These are phyloP conservation scores for Panicum virgatum DNA, from an alignment of 202 grass and related monocot species.

Conservation along the genomic window DNA sequence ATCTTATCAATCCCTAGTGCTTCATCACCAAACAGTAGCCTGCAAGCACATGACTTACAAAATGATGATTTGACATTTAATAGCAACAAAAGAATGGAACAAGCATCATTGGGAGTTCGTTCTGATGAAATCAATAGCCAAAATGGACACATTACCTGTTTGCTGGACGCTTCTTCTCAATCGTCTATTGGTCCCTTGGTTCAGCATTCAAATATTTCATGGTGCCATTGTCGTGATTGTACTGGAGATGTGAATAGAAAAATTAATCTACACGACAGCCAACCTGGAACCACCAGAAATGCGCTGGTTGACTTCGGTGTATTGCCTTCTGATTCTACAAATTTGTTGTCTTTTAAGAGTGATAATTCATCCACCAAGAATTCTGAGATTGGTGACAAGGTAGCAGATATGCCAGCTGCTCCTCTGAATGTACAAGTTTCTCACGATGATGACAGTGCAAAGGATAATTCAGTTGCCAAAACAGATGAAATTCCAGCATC, in stretches of 20 bases:
- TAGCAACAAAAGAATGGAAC: conserved; percentile 34
- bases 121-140: conserved; percentile 39
- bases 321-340: conserved; percentile 27
- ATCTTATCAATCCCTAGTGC: conserved; percentile 49
- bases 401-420: conserved; percentile 24
- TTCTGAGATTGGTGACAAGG: conserved; percentile 27
- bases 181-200: conserved; percentile 39
- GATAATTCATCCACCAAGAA: conserved; percentile 22
- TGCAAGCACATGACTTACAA: conserved; percentile 40
- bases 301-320: background rate
- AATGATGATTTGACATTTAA: conserved; percentile 38
- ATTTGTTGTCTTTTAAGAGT: conserved; percentile 31
- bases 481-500: conserved; percentile 77
- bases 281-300: conserved; percentile 31
- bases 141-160: conserved; percentile 36
- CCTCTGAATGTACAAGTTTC: conserved; percentile 47
- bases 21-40: conserved; percentile 44
- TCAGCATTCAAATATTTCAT: conserved; percentile 42
- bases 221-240: conserved; percentile 40
- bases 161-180: conserved; percentile 34
- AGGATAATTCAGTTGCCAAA: conserved; percentile 27
- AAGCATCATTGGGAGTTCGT: conserved; percentile 28
- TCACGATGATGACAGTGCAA: no score
- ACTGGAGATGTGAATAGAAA: conserved; percentile 35
- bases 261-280: conserved; percentile 24